A percentile compares a stretch with the other conserved stretches of the same genome.
Conservation (phyloP, 2,329 filamentous ascomycete genomes). For the Exophiala phaeomuriformis region DNA sequence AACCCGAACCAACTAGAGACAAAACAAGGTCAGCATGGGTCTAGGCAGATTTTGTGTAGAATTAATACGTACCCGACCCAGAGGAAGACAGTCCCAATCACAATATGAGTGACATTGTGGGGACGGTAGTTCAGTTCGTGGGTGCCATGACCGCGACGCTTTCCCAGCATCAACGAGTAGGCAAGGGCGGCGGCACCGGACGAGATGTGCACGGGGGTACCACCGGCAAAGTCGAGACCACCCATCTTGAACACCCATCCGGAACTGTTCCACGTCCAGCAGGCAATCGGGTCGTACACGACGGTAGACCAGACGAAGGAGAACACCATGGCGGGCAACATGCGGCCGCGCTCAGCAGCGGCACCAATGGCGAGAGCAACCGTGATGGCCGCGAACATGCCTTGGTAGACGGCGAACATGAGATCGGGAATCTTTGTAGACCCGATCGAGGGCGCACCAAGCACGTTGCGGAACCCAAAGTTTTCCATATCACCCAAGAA, state of each 20-base stretch:
- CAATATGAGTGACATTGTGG: slow-evolving; percentile 87
- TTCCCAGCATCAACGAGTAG: slow-evolving; percentile 87
- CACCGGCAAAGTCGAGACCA: slow-evolving; percentile 80
- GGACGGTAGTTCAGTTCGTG: slow-evolving; percentile 76
- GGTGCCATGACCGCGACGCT: slow-evolving; percentile 61
- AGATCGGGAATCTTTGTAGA: slow-evolving; percentile 70
- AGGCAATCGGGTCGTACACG: slow-evolving; percentile 87
- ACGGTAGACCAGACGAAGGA: slow-evolving; percentile 89
- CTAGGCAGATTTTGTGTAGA: not conserved
- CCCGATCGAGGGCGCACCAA: slow-evolving; percentile 68
- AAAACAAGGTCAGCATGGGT: slow-evolving; percentile 40
- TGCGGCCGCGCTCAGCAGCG: slow-evolving; percentile 76
- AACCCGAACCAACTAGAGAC: slow-evolving; percentile 71
- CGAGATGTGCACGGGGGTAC: slow-evolving; percentile 70
- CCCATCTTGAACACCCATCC: slow-evolving; percentile 77
- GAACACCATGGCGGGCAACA: slow-evolving; percentile 82
- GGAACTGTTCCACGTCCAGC: slow-evolving; percentile 84
- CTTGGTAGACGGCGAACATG: slow-evolving; percentile 75
- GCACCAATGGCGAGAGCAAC: slow-evolving; percentile 79
- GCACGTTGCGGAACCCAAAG: slow-evolving; percentile 69
- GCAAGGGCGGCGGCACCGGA: slow-evolving; percentile 69
- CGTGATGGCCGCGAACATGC: slow-evolving; percentile 60
- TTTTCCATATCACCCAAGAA: slow-evolving; percentile 75
- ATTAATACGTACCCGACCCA: slow-evolving; percentile 62
- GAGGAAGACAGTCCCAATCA: slow-evolving; percentile 85